Evolutionary conservation across 805 yeast genomes (phyloP).

Genomic region (Candida endomychidarum): DNA sequence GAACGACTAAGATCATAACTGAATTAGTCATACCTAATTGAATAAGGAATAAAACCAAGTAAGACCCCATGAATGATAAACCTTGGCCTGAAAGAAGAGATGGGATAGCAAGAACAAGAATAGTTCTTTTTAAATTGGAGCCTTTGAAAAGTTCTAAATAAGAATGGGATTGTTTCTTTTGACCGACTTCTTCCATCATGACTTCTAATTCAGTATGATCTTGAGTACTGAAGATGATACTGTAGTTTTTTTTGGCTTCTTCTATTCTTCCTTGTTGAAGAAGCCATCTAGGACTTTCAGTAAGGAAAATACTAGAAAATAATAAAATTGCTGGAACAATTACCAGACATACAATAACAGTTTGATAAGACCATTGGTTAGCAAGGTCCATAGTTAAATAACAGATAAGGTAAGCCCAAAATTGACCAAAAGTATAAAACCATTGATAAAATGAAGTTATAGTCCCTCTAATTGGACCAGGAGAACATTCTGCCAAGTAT

Average conservation of each 20-base stretch:
- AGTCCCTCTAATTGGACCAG: slow-evolving; percentile 1
- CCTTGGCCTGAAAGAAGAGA: slow-evolving; percentile 2
- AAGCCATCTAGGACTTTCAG: slow-evolving; percentile 6
- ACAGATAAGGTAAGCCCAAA: neutral
- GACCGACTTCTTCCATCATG: neutral
- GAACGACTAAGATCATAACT: neutral
- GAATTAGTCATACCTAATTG: slow-evolving; percentile 1
- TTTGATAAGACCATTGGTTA: neutral
- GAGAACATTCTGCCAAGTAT: slow-evolving; percentile 40
- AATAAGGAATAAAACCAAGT: slow-evolving; percentile 1
- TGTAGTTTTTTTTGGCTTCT: neutral
- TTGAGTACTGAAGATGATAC: neutral
- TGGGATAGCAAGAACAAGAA: slow-evolving; percentile 3
- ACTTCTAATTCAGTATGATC: neutral
- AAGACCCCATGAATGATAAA: slow-evolving; percentile 1
- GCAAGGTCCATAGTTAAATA: neutral
- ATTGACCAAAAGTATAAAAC: slow-evolving; percentile 2
- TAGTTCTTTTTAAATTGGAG: slow-evolving; percentile 2
- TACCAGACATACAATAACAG: neutral
- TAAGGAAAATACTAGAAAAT: neutral
- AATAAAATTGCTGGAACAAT: neutral
- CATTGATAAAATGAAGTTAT: neutral
- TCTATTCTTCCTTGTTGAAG: slow-evolving; percentile 1
- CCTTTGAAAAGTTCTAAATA: slow-evolving; percentile 3
- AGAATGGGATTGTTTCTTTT: neutral